Conservation (phyloP, 106 monocot genomes). For the Apostasia shenzhenica region DNA sequence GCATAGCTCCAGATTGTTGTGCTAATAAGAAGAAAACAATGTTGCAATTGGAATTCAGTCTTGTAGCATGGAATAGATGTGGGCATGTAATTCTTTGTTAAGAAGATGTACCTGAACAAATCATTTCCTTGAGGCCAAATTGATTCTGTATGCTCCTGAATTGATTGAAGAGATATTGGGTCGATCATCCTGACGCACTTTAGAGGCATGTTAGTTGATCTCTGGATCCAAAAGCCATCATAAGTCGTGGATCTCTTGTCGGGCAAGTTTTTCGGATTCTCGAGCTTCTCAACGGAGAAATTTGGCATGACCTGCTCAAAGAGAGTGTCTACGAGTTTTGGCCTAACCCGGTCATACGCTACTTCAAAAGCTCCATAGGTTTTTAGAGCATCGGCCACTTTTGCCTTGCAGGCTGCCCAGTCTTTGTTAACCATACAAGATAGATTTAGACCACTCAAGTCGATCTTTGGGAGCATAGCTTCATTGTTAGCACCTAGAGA, state of each 20-base stretch:
- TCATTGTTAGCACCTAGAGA: neutral
- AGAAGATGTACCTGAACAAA: no score
- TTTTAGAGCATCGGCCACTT: neutral
- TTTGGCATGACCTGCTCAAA: slow-evolving; percentile 5
- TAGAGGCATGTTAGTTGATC: no score
- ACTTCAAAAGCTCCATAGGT: slow-evolving; percentile 9
- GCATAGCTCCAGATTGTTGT: no score
- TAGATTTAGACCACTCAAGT: slow-evolving; percentile 15
- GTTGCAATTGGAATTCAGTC: no score
- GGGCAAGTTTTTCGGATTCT: neutral
- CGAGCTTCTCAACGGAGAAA: neutral
- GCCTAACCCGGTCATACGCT: neutral
- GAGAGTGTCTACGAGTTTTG: neutral
- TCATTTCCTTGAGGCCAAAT: no score
- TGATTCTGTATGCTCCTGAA: no score
- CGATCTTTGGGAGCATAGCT: slow-evolving; percentile 17
- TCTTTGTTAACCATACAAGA: neutral
- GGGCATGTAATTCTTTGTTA: no score
- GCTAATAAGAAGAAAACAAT: no score
- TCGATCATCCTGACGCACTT: no score
- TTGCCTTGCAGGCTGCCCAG: neutral
- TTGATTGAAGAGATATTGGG: no score
- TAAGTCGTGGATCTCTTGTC: neutral
- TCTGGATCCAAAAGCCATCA: no score
- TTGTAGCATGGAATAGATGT: no score